phyloP scores from a whole-genome alignment of 1,284 basidiomycete genomes.

The Cutaneotrichosporon daszewskae region DNA sequence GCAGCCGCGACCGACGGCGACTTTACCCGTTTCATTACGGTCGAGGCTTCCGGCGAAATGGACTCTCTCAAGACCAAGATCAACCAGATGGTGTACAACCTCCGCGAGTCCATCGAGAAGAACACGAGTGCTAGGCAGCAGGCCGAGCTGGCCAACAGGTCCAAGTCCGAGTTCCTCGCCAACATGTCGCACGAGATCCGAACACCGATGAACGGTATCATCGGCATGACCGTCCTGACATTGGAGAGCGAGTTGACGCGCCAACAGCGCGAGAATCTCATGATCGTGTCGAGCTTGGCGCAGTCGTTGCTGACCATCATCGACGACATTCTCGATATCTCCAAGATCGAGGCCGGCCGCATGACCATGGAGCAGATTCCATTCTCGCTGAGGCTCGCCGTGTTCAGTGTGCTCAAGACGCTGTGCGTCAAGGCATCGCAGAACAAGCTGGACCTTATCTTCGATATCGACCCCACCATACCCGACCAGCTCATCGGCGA shows the following conservation, averaged over 20 bases:
- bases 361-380: conserved; percentile 99
- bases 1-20: conserved; percentile 98
- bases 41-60: conserved; percentile 98
- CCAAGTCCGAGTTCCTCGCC: conserved; percentile 96
- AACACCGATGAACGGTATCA: conserved; percentile 99
- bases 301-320: conserved; percentile 93
- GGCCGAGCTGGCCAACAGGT: conserved; percentile 90
- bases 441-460: conserved; percentile 93
- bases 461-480: conserved; percentile 92
- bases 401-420: conserved; percentile 97
- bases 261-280: conserved; percentile 89
- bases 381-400: conserved; percentile 93
- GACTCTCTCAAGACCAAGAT: conserved; percentile 95
- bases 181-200: conserved; percentile 98
- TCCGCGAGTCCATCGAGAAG: conserved; percentile 96
- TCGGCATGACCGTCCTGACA: conserved; percentile 79
- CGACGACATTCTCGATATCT: conserved; percentile 96
- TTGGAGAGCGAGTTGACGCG: conserved; percentile 78
- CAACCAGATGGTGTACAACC: conserved; percentile 92
- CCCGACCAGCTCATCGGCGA: conserved; percentile 94
- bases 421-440: conserved; percentile 96
- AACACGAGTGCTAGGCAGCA: conserved; percentile 97
- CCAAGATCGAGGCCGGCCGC: conserved; percentile 95
- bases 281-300: conserved; percentile 92
- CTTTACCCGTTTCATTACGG: conserved; percentile 98